A percentile compares a stretch with the other conserved stretches of the same genome.
These are phyloP conservation scores for Eutypella sp. DNA, from an alignment of 2,329 filamentous ascomycete species.

Conservation along the genomic window DNA sequence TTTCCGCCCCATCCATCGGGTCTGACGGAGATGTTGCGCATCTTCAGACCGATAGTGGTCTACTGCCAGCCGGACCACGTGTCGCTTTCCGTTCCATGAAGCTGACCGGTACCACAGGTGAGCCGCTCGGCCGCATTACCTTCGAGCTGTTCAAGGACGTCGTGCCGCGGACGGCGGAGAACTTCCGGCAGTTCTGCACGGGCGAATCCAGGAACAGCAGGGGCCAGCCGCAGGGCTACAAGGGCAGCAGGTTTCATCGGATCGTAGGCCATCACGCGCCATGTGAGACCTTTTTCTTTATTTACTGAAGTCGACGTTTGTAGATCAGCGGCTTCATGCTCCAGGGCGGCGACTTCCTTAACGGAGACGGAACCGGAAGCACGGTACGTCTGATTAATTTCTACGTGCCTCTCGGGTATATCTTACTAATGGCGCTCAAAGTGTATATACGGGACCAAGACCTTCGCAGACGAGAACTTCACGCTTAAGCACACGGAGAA, in stretches of 20 bases:
- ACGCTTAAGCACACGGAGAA: constrained; percentile 69
- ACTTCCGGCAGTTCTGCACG: constrained; percentile 96
- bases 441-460: constrained; percentile 79
- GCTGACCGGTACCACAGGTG: no score
- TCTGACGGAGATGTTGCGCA: background rate
- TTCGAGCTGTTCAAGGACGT: constrained; percentile 86
- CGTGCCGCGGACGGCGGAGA: constrained; percentile 85
- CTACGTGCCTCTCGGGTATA: background rate
- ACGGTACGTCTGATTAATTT: constrained; percentile 34
- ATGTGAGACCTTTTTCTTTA: no score
- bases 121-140: constrained; percentile 79
- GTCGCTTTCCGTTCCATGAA: no score
- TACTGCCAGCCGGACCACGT: no score
- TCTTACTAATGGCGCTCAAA: constrained; percentile 6
- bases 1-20: background rate
- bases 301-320: constrained; percentile 2
- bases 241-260: constrained; percentile 88
- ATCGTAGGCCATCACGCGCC: constrained; percentile 61
- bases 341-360: constrained; percentile 92
- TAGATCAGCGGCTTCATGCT: constrained; percentile 97
- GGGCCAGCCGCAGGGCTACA: constrained; percentile 85
- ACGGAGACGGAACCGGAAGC: constrained; percentile 86
- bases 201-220: constrained; percentile 79
- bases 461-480: constrained; percentile 92
- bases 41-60: no score